These are phyloP conservation scores for Firmiana major DNA, from an alignment of 345 rosid species.

Conservation along the genomic window DNA sequence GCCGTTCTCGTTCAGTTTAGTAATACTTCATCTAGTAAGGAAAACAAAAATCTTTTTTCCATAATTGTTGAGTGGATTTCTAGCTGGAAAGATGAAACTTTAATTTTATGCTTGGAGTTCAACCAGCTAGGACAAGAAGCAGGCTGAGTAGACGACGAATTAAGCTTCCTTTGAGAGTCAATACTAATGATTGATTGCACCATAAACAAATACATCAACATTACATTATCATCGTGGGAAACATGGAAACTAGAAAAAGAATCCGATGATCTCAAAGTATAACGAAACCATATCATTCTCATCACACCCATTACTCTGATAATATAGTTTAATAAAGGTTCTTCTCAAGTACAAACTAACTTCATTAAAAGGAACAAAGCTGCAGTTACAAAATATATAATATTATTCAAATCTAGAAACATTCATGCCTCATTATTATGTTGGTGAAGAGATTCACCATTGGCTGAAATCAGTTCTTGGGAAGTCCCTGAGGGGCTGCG, in stretches of 20 bases:
- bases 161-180: neutral
- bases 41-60: neutral
- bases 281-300: neutral
- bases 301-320: neutral
- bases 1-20: too few species aligned
- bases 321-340: neutral
- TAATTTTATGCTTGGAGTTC: neutral
- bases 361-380: neutral
- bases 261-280: neutral
- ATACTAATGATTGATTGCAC: neutral
- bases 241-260: neutral
- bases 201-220: neutral
- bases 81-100: neutral
- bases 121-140: neutral
- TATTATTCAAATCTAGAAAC: neutral
- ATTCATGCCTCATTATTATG: slow-evolving; percentile 1
- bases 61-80: neutral
- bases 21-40: neutral
- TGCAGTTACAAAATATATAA: neutral
- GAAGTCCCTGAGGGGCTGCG: slow-evolving; percentile 51
- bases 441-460: neutral
- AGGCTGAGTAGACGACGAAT: neutral
- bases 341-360: slow-evolving; percentile 9
- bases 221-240: neutral
- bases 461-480: slow-evolving; percentile 26